Evolutionary conservation across 768 basidiomycete genomes (phyloP).

Genomic region (Dentipellis fragilis): DNA sequence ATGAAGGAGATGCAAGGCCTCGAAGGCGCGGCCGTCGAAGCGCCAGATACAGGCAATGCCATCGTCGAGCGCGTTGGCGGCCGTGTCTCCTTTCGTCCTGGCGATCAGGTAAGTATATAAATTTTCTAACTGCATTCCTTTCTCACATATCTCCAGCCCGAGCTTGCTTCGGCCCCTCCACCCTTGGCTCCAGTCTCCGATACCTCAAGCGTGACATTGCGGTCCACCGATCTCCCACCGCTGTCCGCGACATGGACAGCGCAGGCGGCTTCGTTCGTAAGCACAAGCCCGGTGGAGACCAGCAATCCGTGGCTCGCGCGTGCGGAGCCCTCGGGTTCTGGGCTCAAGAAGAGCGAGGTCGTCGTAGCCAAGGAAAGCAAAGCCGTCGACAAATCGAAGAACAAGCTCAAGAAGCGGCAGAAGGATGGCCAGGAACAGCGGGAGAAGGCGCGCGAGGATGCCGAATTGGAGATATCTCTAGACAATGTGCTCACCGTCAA

Average conservation of each 20-base stretch:
- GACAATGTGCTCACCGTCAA: constrained; percentile 33
- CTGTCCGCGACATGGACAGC: constrained; percentile 19
- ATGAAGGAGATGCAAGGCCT: constrained; percentile 46
- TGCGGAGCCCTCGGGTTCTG: constrained; percentile 19
- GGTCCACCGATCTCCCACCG: constrained; percentile 42
- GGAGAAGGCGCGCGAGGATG: constrained; percentile 61
- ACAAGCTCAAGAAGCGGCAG: constrained; percentile 60
- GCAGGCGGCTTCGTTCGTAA: constrained; percentile 12
- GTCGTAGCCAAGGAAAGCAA: constrained; percentile 59
- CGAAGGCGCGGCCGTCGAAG: constrained; percentile 22
- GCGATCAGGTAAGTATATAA: constrained; percentile 14
- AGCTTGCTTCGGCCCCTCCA: background rate
- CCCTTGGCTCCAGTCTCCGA: constrained; percentile 28
- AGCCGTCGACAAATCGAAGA: constrained; percentile 53
- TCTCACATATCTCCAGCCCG: background rate
- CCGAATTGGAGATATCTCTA: constrained; percentile 65
- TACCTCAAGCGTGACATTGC: constrained; percentile 60
- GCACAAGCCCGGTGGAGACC: constrained; percentile 7
- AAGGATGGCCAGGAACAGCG: constrained; percentile 47
- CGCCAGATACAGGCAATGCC: constrained; percentile 25
- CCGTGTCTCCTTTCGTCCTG: constrained; percentile 53
- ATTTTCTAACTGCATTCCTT: background rate
- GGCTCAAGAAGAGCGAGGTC: constrained; percentile 67
- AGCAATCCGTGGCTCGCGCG: constrained; percentile 78
- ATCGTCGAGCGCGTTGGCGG: constrained; percentile 55